Evolutionary conservation across 23 red algal species (phyloP), one percentile per base, ranked within the genome.

Genomic region (Cyanidiococcus yangmingshanensis): DNA sequence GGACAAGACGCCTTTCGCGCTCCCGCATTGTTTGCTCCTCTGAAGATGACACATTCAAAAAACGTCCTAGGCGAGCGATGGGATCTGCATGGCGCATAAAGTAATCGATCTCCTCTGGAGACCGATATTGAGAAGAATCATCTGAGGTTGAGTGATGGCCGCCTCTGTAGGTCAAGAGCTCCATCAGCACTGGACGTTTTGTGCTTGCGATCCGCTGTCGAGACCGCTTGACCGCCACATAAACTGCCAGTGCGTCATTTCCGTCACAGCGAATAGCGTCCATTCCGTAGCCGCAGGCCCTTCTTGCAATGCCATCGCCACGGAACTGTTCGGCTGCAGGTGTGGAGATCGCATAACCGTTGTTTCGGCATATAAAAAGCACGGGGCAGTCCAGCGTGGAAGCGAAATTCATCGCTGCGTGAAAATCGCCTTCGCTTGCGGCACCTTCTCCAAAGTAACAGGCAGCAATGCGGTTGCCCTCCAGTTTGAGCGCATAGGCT

Each of bases 261-360:
- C 87, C 87, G 58, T 90, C 87, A n/a, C 86, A 45, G 54, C 87
- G 75, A 16, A 87, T 37, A 29, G 76, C 84, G 37, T 80, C 84
- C 1, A 90, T 85, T 15, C 87, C 87, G 39, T 90, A 90, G 33
- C 82, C 83, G 29, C 50, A 51, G 0, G 68, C 87, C 34, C 82
- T 15, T 24, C 75, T 37, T 37, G 80, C 76, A 26, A 90, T 77
- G 7, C 87, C 82, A 40, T 90, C 82, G 29, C 82, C 80, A 12
- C 79, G 76, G 25, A 87, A 90, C 58, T 90, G 87, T 67, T 90
- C 87, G 29, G 35, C 57, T 18, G 81, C 58, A 2, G 81, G 80
- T 31, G 87, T 90, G n/a, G 84, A 88, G 79, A 90, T 85, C 33
- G 82, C 87, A 71, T 87, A 90, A 7, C 87, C 83, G 37, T 90